Evolutionary conservation across 192 early-diverging fungal species (phyloP).

Genomic region (Geosiphon pyriformis): DNA sequence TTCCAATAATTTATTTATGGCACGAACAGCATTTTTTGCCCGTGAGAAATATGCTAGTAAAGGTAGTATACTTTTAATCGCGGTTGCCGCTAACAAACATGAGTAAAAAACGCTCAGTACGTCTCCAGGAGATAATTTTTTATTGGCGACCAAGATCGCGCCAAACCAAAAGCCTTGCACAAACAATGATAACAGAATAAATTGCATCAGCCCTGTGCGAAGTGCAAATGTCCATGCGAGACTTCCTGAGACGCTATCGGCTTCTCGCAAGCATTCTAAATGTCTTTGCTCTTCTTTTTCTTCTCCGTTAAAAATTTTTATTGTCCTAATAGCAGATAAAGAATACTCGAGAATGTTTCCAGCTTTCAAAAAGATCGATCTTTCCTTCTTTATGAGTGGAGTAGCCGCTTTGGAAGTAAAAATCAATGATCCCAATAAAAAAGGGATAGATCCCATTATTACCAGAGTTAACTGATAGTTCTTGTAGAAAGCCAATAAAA

Average conservation of each 20-base stretch:
- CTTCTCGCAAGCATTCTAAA: background rate
- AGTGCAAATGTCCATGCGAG: conserved; percentile 8
- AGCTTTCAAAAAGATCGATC: conserved; percentile 16
- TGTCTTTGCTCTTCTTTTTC: conserved; percentile 21
- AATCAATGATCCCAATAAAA: conserved; percentile 34
- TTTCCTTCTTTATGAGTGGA: conserved; percentile 10
- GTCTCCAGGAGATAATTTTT: conserved; percentile 7
- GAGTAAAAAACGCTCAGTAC: conserved; percentile 18
- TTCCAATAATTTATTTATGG: conserved; percentile 15
- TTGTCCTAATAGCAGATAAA: conserved; percentile 14
- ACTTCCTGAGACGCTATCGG: conserved; percentile 1
- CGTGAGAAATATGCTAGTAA: background rate
- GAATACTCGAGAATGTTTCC: conserved; percentile 18
- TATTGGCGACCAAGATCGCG: background rate
- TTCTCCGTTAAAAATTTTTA: conserved; percentile 19
- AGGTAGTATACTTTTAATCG: background rate
- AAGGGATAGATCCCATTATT: conserved; percentile 62
- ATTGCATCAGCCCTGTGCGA: conserved; percentile 10
- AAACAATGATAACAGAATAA: conserved; percentile 23
- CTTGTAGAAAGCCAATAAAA: conserved; percentile 46
- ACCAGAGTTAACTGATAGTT: conserved; percentile 55
- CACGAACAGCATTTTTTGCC: conserved; percentile 8
- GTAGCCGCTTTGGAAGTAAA: background rate
- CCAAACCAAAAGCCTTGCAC: conserved; percentile 25
- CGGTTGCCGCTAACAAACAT: conserved; percentile 1